These are phyloP conservation scores for Termitomyces titanicus DNA, from an alignment of 768 basidiomycete genomes.

Conservation along the genomic window DNA sequence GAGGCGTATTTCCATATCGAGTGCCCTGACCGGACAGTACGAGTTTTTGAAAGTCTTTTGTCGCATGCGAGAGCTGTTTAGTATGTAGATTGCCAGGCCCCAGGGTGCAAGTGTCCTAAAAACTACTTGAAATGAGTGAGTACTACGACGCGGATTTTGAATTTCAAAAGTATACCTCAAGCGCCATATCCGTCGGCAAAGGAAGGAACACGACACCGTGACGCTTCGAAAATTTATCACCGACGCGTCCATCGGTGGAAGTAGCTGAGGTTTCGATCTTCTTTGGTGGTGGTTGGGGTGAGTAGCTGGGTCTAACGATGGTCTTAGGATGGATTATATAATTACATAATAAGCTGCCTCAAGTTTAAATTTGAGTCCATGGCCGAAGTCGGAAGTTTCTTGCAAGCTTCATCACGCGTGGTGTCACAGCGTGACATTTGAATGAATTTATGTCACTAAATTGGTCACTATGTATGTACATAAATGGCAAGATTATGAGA, in stretches of 20 bases:
- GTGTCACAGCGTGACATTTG: too few relatives aligned
- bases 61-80: conserved; percentile 26
- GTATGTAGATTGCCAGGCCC: too few relatives aligned
- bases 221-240: not conserved
- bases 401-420: too few relatives aligned
- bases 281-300: too few relatives aligned
- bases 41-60: conserved; percentile 24
- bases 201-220: too few relatives aligned
- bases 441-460: not conserved
- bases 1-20: conserved; percentile 23
- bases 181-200: not conserved
- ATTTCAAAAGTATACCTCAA: not conserved
- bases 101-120: conserved; percentile 23
- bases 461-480: too few relatives aligned
- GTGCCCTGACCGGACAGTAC: conserved; percentile 18
- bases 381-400: too few relatives aligned
- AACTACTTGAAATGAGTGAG: not conserved
- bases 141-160: not conserved
- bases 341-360: too few relatives aligned
- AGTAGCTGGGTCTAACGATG: too few relatives aligned
- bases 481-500: too few relatives aligned
- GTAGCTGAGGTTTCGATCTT: not conserved
- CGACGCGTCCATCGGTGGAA: not conserved
- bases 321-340: too few relatives aligned
- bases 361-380: too few relatives aligned